These are phyloP conservation scores for Anisogramma anomala DNA, from an alignment of 2,329 filamentous ascomycete species.

Conservation along the genomic window DNA sequence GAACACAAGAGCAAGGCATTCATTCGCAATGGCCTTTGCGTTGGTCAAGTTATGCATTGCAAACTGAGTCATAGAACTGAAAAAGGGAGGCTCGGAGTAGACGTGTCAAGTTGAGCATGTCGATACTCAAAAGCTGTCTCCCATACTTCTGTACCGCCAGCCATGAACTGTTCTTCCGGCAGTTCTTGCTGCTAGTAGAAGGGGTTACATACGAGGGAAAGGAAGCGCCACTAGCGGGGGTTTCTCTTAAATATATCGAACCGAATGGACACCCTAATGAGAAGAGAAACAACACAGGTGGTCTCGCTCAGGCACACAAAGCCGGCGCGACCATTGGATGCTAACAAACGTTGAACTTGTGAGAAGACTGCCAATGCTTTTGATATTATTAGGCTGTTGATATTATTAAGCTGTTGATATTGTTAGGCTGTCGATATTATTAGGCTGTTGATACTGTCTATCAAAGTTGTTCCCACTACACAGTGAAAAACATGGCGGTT, in stretches of 20 bases:
- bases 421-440: too few relatives aligned
- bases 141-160: constrained; percentile 8
- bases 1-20: not conserved
- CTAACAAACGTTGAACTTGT: too few relatives aligned
- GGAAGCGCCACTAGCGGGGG: constrained; percentile 10
- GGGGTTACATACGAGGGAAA: constrained; percentile 9
- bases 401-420: too few relatives aligned
- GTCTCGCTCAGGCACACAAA: too few relatives aligned
- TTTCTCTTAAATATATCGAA: constrained; percentile 3
- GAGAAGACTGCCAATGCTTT: too few relatives aligned
- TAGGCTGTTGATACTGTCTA: too few relatives aligned
- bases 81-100: constrained; percentile 9
- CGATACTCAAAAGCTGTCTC: constrained; percentile 5
- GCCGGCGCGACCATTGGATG: too few relatives aligned
- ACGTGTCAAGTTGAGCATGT: constrained; percentile 7
- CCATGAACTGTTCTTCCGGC: constrained; percentile 5
- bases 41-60: constrained; percentile 4
- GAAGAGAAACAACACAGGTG: too few relatives aligned
- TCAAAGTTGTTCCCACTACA: too few relatives aligned
- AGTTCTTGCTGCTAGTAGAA: not conserved
- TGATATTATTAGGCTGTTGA: too few relatives aligned
- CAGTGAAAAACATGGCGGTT: too few relatives aligned
- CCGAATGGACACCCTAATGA: constrained; percentile 6
- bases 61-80: constrained; percentile 8
- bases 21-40: not conserved